phyloP scores from a whole-genome alignment of 768 basidiomycete genomes.

The Boletus eberwhitei region DNA sequence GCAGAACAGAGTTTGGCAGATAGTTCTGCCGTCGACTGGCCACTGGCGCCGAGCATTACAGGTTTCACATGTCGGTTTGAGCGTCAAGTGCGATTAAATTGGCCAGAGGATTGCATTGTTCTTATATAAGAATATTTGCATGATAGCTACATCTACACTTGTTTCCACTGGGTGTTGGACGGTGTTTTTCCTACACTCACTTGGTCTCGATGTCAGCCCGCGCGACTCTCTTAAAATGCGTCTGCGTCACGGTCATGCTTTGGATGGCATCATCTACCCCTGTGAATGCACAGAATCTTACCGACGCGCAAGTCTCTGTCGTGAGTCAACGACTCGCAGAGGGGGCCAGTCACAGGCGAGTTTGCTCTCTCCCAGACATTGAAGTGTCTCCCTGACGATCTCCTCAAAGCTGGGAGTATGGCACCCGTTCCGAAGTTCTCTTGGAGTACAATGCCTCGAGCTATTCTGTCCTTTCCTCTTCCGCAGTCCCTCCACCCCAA shows the following conservation, averaged over 20 bases:
- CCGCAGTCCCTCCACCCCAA: slow-evolving; percentile 27
- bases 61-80: too few species aligned
- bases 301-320: slow-evolving; percentile 34
- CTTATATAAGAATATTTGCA: too few species aligned
- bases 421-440: slow-evolving; percentile 48
- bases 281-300: slow-evolving; percentile 33
- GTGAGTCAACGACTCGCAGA: slow-evolving; percentile 38
- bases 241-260: background rate
- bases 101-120: too few species aligned
- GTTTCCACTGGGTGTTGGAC: too few species aligned
- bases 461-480: slow-evolving; percentile 43
- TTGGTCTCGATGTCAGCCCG: background rate
- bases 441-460: slow-evolving; percentile 45
- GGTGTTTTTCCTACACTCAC: background rate
- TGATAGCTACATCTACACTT: too few species aligned
- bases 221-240: background rate
- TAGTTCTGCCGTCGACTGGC: too few species aligned
- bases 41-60: too few species aligned
- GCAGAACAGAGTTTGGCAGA: too few species aligned
- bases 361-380: background rate
- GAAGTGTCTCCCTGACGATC: background rate
- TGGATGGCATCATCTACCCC: slow-evolving; percentile 2
- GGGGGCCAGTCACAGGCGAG: slow-evolving; percentile 42
- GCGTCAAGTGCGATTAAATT: too few species aligned
- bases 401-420: slow-evolving; percentile 49